A percentile compares a stretch with the other conserved stretches of the same genome.
phyloP scores from a whole-genome alignment of 2,329 filamentous ascomycete genomes.

The Cadophora gregata region DNA sequence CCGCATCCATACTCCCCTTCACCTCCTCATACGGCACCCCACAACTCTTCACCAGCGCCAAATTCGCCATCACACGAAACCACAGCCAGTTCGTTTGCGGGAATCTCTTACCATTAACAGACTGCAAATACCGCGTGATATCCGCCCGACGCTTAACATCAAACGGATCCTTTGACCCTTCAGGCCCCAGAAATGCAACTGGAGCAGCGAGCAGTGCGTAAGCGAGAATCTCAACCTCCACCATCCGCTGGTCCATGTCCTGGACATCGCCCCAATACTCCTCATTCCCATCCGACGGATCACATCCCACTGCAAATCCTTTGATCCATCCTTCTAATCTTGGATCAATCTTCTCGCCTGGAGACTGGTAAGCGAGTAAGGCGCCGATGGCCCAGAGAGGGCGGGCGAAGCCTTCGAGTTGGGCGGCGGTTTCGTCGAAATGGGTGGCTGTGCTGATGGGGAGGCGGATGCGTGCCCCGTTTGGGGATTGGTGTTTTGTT shows the following conservation, averaged over 20 bases:
- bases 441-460: slow-evolving; percentile 48
- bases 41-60: slow-evolving; percentile 52
- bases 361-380: slow-evolving; percentile 25
- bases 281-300: slow-evolving; percentile 40
- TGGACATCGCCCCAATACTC: slow-evolving; percentile 56
- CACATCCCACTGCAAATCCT: slow-evolving; percentile 33
- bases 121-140: slow-evolving; percentile 50
- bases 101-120: slow-evolving; percentile 53
- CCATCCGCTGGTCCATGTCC: slow-evolving; percentile 58
- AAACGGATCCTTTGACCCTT: slow-evolving; percentile 32
- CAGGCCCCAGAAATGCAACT: slow-evolving; percentile 40
- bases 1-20: slow-evolving; percentile 47
- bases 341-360: slow-evolving; percentile 13
- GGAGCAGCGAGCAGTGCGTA: slow-evolving; percentile 55
- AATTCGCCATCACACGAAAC: slow-evolving; percentile 58
- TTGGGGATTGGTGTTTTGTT: slow-evolving; percentile 44
- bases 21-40: slow-evolving; percentile 47
- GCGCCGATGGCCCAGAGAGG: slow-evolving; percentile 39
- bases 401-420: slow-evolving; percentile 52
- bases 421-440: slow-evolving; percentile 53
- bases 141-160: slow-evolving; percentile 44
- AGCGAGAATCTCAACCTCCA: slow-evolving; percentile 58
- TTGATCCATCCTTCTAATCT: slow-evolving; percentile 26
- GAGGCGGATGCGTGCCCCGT: slow-evolving; percentile 47
- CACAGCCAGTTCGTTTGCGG: slow-evolving; percentile 58